These are phyloP conservation scores for Calonectria pteridis DNA, from an alignment of 2,329 filamentous ascomycete genomes.

Conservation along the genomic window DNA sequence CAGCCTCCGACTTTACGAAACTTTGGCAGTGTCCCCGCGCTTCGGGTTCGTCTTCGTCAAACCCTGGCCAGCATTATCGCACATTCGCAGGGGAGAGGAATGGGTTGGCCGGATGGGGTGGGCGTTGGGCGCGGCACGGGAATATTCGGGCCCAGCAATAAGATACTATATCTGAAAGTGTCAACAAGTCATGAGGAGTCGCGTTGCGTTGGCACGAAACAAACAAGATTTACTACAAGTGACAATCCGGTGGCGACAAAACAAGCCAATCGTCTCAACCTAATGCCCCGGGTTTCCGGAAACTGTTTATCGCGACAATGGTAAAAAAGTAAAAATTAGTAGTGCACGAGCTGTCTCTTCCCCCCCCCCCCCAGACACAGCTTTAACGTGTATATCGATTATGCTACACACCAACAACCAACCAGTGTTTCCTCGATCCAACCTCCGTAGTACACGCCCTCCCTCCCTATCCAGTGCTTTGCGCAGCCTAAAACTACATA, in stretches of 20 bases:
- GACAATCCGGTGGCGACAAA: background rate
- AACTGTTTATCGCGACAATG: conserved; percentile 1
- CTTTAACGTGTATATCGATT: conserved; percentile 2
- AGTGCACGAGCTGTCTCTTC: background rate
- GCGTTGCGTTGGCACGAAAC: background rate
- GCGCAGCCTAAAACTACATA: conserved; percentile 8
- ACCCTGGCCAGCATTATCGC: background rate
- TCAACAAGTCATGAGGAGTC: background rate
- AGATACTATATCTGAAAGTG: background rate
- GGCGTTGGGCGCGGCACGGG: background rate
- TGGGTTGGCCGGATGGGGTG: background rate
- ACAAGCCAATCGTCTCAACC: background rate
- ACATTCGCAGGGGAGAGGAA: background rate
- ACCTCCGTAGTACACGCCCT: background rate
- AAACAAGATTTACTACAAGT: background rate
- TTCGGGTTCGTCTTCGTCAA: background rate
- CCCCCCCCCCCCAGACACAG: background rate
- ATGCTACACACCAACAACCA: conserved; percentile 1
- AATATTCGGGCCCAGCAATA: conserved; percentile 9
- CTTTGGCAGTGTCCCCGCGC: conserved; percentile 3
- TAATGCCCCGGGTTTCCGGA: background rate
- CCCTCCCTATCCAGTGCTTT: background rate
- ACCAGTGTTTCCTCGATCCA: background rate
- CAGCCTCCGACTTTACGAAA: conserved; percentile 14
- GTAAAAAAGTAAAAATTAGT: background rate